Conservation (phyloP, 768 basidiomycete genomes). For the Kwoniella sp. region DNA sequence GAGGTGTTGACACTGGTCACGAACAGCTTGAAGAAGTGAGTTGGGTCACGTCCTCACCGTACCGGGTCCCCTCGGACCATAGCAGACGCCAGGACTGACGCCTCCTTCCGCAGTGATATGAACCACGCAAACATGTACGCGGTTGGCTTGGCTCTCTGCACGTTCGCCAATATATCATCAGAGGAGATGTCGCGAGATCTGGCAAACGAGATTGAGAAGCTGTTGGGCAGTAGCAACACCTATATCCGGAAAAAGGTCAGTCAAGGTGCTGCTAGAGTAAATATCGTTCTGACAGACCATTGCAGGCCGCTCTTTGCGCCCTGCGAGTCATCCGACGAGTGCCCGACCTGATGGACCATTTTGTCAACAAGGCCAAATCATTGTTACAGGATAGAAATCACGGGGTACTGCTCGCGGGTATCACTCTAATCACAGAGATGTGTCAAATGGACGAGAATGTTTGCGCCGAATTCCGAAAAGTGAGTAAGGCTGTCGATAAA, state of each 20-base stretch:
- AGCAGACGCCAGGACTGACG: background rate
- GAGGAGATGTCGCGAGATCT: conserved; percentile 99
- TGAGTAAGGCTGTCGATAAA: conserved; percentile 51
- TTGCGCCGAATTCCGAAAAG: conserved; percentile 84
- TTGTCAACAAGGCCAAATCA: conserved; percentile 77
- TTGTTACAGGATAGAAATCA: conserved; percentile 94
- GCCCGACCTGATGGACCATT: conserved; percentile 91
- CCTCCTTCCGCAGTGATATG: conserved; percentile 69
- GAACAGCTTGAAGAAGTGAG: conserved; percentile 95
- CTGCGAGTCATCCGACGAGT: conserved; percentile 91
- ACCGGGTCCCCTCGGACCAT: background rate
- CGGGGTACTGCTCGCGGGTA: conserved; percentile 87
- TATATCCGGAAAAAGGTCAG: conserved; percentile 97
- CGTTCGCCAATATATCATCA: conserved; percentile 97
- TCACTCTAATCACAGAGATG: conserved; percentile 93
- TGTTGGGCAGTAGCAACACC: conserved; percentile 93
- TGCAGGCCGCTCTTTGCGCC: conserved; percentile 88
- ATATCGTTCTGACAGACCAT: too few relatives aligned
- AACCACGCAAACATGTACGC: conserved; percentile 99
- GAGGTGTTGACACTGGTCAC: conserved; percentile 96
- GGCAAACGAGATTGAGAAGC: conserved; percentile 94
- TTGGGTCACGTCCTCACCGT: background rate
- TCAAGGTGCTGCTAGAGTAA: too few relatives aligned
- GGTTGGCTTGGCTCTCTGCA: conserved; percentile 92
- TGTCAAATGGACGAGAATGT: conserved; percentile 69